A percentile compares a stretch with the other conserved stretches of the same genome.
Evolutionary conservation across 2,329 filamentous ascomycete species (phyloP).

Genomic region (Trichoderma sp.): DNA sequence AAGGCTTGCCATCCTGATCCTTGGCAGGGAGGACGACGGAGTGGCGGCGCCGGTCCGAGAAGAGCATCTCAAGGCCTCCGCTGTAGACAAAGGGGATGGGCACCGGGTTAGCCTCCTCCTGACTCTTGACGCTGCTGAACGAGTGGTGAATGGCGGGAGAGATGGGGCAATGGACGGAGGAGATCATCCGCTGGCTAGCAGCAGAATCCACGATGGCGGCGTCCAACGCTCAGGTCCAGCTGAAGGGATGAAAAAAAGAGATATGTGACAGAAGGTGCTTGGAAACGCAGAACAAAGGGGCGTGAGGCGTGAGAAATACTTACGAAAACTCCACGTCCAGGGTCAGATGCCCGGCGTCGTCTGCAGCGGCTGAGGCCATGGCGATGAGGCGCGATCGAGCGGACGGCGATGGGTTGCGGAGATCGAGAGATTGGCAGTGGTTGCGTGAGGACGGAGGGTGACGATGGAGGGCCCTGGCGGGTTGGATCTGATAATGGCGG

Average conservation of each 20-base stretch:
- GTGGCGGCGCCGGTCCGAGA: slow-evolving; percentile 78
- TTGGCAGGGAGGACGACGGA: slow-evolving; percentile 66
- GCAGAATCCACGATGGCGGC: background rate
- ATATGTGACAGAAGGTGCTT: slow-evolving; percentile 4
- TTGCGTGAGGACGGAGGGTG: background rate
- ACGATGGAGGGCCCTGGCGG: background rate
- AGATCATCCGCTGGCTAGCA: background rate
- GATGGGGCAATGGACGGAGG: background rate
- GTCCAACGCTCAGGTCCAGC: background rate
- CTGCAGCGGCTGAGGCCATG: slow-evolving; percentile 12
- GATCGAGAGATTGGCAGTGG: background rate
- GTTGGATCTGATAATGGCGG: slow-evolving; percentile 3
- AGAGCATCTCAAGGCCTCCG: slow-evolving; percentile 92
- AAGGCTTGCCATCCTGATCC: slow-evolving; percentile 60
- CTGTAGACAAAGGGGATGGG: slow-evolving; percentile 48
- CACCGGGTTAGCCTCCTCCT: slow-evolving; percentile 12
- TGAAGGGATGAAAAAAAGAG: background rate
- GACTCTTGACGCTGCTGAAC: background rate
- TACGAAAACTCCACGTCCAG: slow-evolving; percentile 73
- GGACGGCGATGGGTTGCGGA: background rate
- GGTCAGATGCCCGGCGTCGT: slow-evolving; percentile 45
- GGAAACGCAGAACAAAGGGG: background rate
- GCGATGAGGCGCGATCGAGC: background rate
- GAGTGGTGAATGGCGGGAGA: background rate
- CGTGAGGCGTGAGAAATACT: slow-evolving; percentile 31